Percentiles rank a stretch among this genome's conserved stretches.
Evolutionary conservation across 2,329 filamentous ascomycete species (phyloP).

Genomic region (Fusarium sp.): DNA sequence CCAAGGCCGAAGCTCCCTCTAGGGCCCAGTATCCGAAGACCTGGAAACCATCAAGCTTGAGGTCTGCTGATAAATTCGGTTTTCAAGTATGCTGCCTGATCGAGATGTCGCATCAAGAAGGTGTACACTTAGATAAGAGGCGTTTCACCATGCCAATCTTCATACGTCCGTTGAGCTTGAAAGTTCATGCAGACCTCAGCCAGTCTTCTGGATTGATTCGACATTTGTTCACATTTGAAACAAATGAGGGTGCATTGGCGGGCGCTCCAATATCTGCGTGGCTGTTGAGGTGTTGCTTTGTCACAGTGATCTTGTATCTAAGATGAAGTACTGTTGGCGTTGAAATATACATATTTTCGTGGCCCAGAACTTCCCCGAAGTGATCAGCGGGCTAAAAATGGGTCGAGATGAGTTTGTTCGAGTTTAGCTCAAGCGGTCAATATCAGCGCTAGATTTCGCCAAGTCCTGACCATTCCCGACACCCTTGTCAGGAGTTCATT

Average conservation of each 20-base stretch:
- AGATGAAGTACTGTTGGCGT: background rate
- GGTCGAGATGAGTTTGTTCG: constrained; percentile 12
- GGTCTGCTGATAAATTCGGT: background rate
- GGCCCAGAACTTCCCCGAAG: constrained; percentile 31
- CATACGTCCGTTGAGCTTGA: background rate
- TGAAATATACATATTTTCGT: constrained; percentile 12
- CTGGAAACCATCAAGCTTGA: background rate
- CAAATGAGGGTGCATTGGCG: background rate
- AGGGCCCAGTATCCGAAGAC: constrained; percentile 3
- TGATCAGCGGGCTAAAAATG: constrained; percentile 31
- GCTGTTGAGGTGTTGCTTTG: background rate
- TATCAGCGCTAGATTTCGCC: constrained; percentile 14
- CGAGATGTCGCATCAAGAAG: constrained; percentile 5
- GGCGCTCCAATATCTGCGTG: background rate
- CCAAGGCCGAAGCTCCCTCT: constrained; percentile 1
- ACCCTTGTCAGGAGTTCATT: constrained; percentile 23
- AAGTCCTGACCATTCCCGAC: constrained; percentile 29
- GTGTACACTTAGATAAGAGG: constrained; percentile 1
- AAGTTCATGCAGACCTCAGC: background rate
- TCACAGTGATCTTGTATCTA: background rate
- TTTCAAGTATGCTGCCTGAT: constrained; percentile 9
- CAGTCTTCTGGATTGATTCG: background rate
- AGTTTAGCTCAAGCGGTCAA: constrained; percentile 34
- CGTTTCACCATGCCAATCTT: background rate
- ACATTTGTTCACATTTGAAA: background rate